phyloP scores from a whole-genome alignment of 768 basidiomycete genomes.

The Omphalotus guepiniiformis region DNA sequence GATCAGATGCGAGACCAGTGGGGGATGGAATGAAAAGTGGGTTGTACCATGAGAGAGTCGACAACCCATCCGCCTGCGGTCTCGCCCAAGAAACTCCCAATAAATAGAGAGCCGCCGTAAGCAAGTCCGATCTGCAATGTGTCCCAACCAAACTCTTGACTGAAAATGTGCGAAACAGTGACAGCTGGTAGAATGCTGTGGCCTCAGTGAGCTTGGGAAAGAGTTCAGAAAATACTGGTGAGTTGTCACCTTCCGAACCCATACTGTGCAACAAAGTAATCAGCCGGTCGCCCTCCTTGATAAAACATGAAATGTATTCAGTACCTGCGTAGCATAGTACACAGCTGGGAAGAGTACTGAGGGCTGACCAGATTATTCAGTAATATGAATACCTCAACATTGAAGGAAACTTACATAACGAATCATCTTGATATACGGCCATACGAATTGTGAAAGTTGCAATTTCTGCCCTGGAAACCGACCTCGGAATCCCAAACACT shows the following conservation, averaged over 20 bases:
- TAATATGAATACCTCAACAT: not conserved
- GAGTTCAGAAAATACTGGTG: too few relatives aligned
- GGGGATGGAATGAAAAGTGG: not conserved
- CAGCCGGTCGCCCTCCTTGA: too few relatives aligned
- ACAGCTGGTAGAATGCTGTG: constrained; percentile 4
- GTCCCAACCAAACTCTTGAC: constrained; percentile 7
- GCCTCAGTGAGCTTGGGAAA: not conserved
- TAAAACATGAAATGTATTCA: not conserved
- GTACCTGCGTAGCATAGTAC: constrained; percentile 3
- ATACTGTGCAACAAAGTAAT: too few relatives aligned
- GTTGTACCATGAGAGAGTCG: constrained; percentile 3
- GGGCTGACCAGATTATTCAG: not conserved
- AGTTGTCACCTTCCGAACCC: too few relatives aligned
- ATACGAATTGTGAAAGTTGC: not conserved
- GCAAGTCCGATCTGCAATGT: constrained; percentile 3
- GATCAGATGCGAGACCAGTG: not conserved
- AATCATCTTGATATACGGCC: constrained; percentile 6
- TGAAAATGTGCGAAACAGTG: constrained; percentile 6
- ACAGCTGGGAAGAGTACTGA: constrained; percentile 1
- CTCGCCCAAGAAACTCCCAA: constrained; percentile 4
- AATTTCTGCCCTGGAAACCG: constrained; percentile 1
- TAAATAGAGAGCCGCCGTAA: constrained; percentile 1
- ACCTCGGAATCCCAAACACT: not conserved
- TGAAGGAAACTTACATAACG: not conserved
- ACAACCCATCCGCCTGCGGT: constrained; percentile 6